Evolutionary conservation across 169 alveolate genomes (phyloP).

Genomic region (Eimeria necatrix): DNA sequence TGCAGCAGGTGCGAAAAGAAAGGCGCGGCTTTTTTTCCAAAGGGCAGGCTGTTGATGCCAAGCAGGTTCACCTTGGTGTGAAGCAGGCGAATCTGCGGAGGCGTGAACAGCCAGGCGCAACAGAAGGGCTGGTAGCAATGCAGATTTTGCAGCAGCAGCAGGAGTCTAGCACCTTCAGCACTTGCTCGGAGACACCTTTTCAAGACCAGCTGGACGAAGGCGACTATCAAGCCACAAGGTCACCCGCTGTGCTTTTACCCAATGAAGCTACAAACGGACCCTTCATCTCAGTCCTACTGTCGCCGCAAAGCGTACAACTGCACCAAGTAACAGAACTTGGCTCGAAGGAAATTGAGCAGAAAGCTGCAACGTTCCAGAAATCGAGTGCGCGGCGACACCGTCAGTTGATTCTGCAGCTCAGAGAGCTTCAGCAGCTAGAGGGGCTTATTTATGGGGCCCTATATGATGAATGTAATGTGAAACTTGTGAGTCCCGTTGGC

Average conservation of each 20-base stretch:
- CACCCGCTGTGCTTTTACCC: too few species aligned
- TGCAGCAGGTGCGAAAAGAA: too few species aligned
- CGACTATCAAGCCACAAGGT: too few species aligned
- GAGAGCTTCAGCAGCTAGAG: conserved; percentile 39
- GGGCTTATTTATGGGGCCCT: not conserved
- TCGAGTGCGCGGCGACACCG: not conserved
- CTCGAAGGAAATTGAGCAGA: not conserved
- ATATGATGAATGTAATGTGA: not conserved
- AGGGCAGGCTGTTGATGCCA: too few species aligned
- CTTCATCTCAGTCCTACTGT: too few species aligned
- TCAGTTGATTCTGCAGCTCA: conserved; percentile 20
- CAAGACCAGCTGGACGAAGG: too few species aligned
- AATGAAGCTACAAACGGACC: too few species aligned
- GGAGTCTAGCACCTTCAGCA: not conserved
- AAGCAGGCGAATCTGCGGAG: not conserved
- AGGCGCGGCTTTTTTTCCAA: too few species aligned
- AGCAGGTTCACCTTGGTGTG: not conserved
- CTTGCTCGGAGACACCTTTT: not conserved
- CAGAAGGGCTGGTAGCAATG: conserved; percentile 10
- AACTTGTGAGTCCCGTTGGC: not conserved
- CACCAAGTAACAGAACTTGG: too few species aligned
- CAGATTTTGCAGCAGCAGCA: conserved; percentile 30
- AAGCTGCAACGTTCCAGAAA: not conserved
- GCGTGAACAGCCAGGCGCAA: not conserved
- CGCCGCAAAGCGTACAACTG: too few species aligned